Evolutionary conservation across 2,329 filamentous ascomycete genomes (phyloP), one percentile per base, ranked within the genome.

Genomic region (Penicillium paneum): DNA sequence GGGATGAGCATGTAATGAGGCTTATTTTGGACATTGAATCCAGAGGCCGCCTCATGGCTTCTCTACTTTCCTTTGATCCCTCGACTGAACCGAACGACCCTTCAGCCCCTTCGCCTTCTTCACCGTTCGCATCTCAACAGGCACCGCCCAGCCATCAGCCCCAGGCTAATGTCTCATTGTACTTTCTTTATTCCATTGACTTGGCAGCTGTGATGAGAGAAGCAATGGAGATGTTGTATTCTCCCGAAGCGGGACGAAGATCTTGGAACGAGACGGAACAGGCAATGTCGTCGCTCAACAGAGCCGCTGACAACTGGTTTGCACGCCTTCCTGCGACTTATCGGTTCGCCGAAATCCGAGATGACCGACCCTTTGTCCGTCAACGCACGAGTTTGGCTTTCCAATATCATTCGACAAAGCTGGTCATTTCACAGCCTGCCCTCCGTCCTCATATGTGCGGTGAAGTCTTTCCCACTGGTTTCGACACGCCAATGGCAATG

Each of bases 401-500:
- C 11, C 52, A 54, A n/a, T 54, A 44, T 15, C 40, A 50, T 42
- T 54, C 52, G 3, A 54, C 52, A 19, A 54, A 50, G 28, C 46
- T 54, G 3, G 40, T 54, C 38, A 50, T 54, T 13, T 39, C 39
- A 0, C 40, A 54, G 3, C 52, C 52, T 62, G 50, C 43, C 2
- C 26, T 36, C 26, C 38, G 5, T 15, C 31, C 17, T 21, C 21
- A 38, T 32, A 1, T 28, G 10, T 19, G 15, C 24, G 54, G 62
- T 24, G 54, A 67, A 60, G 39, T 49, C 24, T 59, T 62, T 13
- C 57, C 60, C 15, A 61, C 65, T n/a, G 59, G 57, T 11, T 65
- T 71, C 42, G 73, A 72, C 46, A 62, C 66, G 24, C 58, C 59
- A 12, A 70, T 71, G 55, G 73, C 74, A 4, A 50, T 55, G 5